Base-by-base conservation (phyloP, 495 filamentous ascomycete genomes). In the Aspergillus bertholletiae region DNA sequence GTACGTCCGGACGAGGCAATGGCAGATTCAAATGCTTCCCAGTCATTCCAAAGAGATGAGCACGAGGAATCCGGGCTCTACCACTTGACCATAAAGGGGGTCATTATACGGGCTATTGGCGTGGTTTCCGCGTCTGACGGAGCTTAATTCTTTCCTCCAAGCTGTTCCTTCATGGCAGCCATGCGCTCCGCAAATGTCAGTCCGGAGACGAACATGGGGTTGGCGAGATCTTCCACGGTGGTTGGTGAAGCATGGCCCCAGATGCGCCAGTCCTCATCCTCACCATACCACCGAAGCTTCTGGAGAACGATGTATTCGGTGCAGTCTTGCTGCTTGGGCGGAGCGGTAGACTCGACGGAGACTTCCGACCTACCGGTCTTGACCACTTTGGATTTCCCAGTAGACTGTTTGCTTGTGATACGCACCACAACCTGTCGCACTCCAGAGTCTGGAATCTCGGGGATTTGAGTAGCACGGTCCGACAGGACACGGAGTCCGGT, bases 221-320 rank as follows among this genome's bases (percentile, higher is more conserved):
- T 63, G 15, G 67, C 44, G 47, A 80, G 67, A 20, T 74, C 70
- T 24, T 85, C 76, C 20, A 67, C n/a, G 37, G 77, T 82, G 9
- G 82, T 87, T 61, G 86, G 79, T 56, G 78, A 73, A 34, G 81
- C 68, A 32, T 82, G 84, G 22, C 91, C 91, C 84, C 90, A 88
- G 45, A 96, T 64, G 65, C 77, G 81, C 92, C 92, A 97, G 12
- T 78, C 77, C 34, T 68, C 70, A 39, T 84, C 77, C 56, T 76
- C 61, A 49, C 81, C 88, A 2, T 74, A 74, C 70, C 80, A 70
- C 46, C 85, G 66, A 22, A 69, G 58, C 61, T 79, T 77, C 73
- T 90, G 88, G 20, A 96, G 61, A 5, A 93, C 87, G n/a, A 97
- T 21, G 62, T 95, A 87, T 75, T 97, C 92, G 1, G 73, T 69